Percentiles rank a stretch among this genome's conserved stretches.
These are phyloP conservation scores for Pythium myriotylum DNA, from an alignment of 352 stramenopile species.

Conservation along the genomic window DNA sequence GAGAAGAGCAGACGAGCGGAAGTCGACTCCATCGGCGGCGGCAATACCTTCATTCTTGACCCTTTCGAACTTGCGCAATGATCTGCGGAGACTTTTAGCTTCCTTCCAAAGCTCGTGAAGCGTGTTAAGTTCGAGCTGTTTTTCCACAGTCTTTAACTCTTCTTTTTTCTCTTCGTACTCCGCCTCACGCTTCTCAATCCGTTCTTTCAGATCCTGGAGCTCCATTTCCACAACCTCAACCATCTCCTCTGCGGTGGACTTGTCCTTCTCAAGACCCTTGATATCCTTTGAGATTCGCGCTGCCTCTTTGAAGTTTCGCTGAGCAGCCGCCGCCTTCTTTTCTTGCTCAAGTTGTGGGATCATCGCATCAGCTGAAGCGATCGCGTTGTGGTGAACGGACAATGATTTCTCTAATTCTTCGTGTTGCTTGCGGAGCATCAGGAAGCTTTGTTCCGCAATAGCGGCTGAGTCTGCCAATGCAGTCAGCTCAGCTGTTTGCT, in stretches of 20 bases:
- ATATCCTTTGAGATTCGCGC: constrained; percentile 87
- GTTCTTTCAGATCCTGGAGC: constrained; percentile 74
- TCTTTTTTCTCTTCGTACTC: constrained; percentile 81
- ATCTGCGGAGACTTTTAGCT: constrained; percentile 55
- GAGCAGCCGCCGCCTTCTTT: constrained; percentile 73
- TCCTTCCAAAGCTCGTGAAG: constrained; percentile 83
- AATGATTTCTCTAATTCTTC: constrained; percentile 80
- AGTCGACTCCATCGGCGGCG: constrained; percentile 60
- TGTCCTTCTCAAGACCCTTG: constrained; percentile 86
- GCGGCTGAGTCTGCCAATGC: constrained; percentile 68
- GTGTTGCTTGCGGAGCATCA: constrained; percentile 71
- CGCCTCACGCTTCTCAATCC: constrained; percentile 64
- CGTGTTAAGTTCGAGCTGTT: constrained; percentile 66
- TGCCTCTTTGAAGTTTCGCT: constrained; percentile 89
- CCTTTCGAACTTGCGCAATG: constrained; percentile 69
- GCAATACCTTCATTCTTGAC: constrained; percentile 65
- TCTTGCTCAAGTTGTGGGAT: constrained; percentile 79
- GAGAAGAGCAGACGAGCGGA: constrained; percentile 65
- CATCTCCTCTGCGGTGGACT: constrained; percentile 76
- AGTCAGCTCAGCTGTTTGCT: constrained; percentile 70
- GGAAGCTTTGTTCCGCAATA: constrained; percentile 76
- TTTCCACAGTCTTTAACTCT: constrained; percentile 75
- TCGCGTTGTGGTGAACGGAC: constrained; percentile 74
- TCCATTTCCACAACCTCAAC: constrained; percentile 85
- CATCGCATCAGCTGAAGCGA: constrained; percentile 78